Base-by-base conservation (phyloP, 331 rosid genomes). In the Malus hybrid region DNA sequence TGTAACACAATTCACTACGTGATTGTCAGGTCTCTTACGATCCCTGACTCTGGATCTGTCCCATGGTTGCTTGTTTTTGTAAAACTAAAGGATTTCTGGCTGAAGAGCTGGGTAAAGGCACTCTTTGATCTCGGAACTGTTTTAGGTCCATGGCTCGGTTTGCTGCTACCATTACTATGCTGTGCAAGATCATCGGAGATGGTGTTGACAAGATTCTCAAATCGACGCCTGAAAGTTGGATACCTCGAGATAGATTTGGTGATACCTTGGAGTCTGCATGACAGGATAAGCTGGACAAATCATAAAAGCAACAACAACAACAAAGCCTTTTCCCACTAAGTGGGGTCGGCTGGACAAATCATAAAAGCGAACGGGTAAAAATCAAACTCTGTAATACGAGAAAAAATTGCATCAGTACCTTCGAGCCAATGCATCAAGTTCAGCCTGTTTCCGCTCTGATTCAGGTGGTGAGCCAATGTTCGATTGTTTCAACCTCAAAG, bases 221-320 rank as follows among this genome's bases (percentile, higher is more conserved):
- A 87, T 16, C 96, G 92, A 13, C 97, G 97, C 88, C 78, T 81
- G 79, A 77, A 87, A 12, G 97, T 95, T 1, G 96, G 99, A 46
- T 82, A 95, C 86, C 99, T 90, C 26, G 97, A 81, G 81, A 92
- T 92, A 15, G 97, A 92, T 75, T 86, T 92, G 19, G 91, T 95
- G 79, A 95, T 88, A 63, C 99, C 99, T 77, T 81, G 93, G 19
- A 95, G 92, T 89, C 97, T 94, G 79, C 50, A 75, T 30, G 7
- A 77, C 32, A 78, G 10, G 63, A 75, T 30, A 62, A 7, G 63
- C 15, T 10, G 50, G 77, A 58, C 28, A 62, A 16, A 63, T 74
- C 36, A 44, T 50, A 26, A 42, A 55, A 64, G 12, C 32, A n/a
- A n/a, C n/a, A n/a, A n/a, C n/a, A n/a, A n/a, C n/a, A n/a, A n/a